phyloP scores from a whole-genome alignment of 768 basidiomycete species.

The Suillus sp. region DNA sequence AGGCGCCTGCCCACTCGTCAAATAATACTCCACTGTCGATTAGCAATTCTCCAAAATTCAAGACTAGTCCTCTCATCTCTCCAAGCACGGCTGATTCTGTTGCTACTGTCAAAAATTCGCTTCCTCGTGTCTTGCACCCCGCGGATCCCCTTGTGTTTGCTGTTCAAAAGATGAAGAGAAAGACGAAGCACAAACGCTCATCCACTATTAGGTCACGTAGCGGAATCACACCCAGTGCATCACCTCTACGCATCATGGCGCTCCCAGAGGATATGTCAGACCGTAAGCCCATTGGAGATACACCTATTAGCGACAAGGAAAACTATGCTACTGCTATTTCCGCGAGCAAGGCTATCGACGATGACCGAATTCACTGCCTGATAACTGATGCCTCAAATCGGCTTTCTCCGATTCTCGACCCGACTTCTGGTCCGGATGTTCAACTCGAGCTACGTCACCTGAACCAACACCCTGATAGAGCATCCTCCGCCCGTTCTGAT shows the following conservation, averaged over 20 bases:
- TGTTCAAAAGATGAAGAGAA: constrained; percentile 7
- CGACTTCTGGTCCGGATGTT: neutral
- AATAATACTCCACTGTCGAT: neutral
- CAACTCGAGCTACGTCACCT: neutral
- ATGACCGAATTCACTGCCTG: neutral
- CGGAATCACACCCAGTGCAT: constrained; percentile 14
- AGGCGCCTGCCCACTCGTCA: neutral
- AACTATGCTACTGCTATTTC: neutral
- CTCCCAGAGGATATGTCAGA: constrained; percentile 4
- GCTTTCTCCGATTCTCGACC: neutral
- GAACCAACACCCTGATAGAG: neutral
- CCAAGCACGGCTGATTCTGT: neutral
- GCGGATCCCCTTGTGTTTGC: constrained; percentile 8
- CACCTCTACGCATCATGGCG: constrained; percentile 8
- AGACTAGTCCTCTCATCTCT: neutral
- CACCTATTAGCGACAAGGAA: constrained; percentile 9
- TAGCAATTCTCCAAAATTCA: neutral
- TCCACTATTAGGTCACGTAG: constrained; percentile 12
- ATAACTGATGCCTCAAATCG: constrained; percentile 19
- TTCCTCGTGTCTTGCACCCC: neutral
- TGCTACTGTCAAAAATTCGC: neutral
- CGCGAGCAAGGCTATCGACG: neutral
- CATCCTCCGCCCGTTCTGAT: neutral
- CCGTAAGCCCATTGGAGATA: neutral
- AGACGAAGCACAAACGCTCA: constrained; percentile 15